Conservation (phyloP, 192 early-diverging fungal genomes). For the Cetraspora pellucida region DNA sequence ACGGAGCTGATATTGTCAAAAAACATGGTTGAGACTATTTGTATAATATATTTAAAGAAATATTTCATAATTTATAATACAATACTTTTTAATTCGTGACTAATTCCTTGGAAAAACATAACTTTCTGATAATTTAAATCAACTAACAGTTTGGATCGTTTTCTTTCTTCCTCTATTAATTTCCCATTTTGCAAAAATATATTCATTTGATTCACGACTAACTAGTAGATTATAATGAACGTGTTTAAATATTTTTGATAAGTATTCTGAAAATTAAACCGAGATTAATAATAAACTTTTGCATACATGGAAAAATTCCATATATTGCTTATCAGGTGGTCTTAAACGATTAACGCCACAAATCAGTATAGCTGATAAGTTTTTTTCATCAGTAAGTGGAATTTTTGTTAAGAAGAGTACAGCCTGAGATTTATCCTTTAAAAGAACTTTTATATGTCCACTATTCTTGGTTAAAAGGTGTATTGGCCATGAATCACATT, state of each 20-base stretch:
- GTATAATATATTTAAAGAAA: no score
- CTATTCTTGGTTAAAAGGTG: background rate
- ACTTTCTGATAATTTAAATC: no score
- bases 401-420: background rate
- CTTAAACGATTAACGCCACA: no score
- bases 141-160: conserved; percentile 41
- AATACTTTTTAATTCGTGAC: no score
- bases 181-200: conserved; percentile 39
- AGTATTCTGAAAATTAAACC: background rate
- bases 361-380: conserved; percentile 5
- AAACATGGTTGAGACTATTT: no score
- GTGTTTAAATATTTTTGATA: no score
- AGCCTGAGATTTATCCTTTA: no score
- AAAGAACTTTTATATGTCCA: background rate
- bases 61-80: no score
- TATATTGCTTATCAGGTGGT: conserved; percentile 18
- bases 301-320: conserved; percentile 38
- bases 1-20: no score
- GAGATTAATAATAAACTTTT: background rate
- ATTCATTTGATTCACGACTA: conserved; percentile 40
- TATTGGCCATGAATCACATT: background rate
- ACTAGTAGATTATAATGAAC: conserved; percentile 21
- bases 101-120: no score
- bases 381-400: background rate
- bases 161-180: conserved; percentile 43